Evolutionary conservation across 164 flowering plant species (phyloP), one percentile per base, ranked within the genome.

Genomic region (Liriodendron chinense): DNA sequence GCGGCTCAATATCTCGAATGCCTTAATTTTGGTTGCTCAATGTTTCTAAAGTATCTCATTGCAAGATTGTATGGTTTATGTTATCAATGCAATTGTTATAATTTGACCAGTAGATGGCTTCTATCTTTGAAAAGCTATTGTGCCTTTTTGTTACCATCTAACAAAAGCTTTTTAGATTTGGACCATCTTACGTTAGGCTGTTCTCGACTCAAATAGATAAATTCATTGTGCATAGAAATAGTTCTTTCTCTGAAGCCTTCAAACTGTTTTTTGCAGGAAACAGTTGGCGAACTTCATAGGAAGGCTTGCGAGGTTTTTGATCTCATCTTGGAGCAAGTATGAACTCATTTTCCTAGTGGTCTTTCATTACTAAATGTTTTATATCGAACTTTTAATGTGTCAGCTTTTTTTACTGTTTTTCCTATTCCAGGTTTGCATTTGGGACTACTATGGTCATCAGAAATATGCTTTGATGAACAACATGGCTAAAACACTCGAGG

Each of bases 381-480:
- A 21, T 65, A 13, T 79, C 64, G 72, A 57, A 53, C 20, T 53
- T 53, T 53, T 53, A 12, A 53, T 12, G 13, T 53, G 16, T 16
- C 8, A 34, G 43, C 43, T 34, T 34, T 34, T n/a, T 34, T 34
- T 34, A 34, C 43, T 69, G 12, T 72, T 50, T 9, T 67, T 20
- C 47, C 4, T 62, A 7, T 75, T 70, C 74, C 81, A 96, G 99
- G 91, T 90, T 22, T 80, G 86, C 80, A 89, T 96, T 77, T 94
- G 96, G 98, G 98, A 96, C 82, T 96, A 90, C 77, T 91, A 86
- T 81, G 94, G 93, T 66, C 93, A 82, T 34, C 86, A 80, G 68
- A 96, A 91, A 66, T 93, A 96, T 86, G 91, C 95, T 73, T 81
- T 96, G 89, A 88, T 91, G 95, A 88, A 84, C 84, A 96, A 94